Evolutionary conservation across 2,329 filamentous ascomycete species (phyloP).

Genomic region (Sclerotiophoma versabilis): DNA sequence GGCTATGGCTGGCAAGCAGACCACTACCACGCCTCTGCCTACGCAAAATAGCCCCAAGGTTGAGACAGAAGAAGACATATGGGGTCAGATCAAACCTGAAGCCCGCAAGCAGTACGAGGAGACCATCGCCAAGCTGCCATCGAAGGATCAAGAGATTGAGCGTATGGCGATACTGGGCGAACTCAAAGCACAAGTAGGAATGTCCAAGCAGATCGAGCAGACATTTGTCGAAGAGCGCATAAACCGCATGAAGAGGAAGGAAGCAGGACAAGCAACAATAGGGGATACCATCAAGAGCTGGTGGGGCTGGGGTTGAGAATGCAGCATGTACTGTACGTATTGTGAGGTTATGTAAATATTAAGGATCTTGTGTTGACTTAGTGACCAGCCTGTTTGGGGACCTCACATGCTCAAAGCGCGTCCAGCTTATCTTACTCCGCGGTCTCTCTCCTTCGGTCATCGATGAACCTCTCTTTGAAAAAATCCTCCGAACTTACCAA

Average conservation of each 20-base stretch:
- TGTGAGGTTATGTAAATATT: conserved; percentile 7
- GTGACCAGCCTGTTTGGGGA: not conserved
- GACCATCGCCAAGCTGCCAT: conserved; percentile 38
- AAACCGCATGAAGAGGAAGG: conserved; percentile 44
- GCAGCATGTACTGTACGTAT: conserved; percentile 15
- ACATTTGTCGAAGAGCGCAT: conserved; percentile 46
- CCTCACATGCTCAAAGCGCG: not conserved
- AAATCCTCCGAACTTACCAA: not conserved
- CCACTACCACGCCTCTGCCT: conserved; percentile 12
- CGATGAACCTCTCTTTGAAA: too few species aligned
- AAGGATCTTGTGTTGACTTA: conserved; percentile 1
- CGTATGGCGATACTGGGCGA: conserved; percentile 45
- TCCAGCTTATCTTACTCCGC: not conserved
- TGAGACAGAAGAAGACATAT: conserved; percentile 36
- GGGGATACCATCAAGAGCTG: conserved; percentile 48
- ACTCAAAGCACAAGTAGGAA: conserved; percentile 38
- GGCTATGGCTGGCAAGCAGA: conserved; percentile 30
- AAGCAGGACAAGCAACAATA: conserved; percentile 46
- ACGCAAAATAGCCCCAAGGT: conserved; percentile 7
- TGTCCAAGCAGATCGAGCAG: conserved; percentile 43
- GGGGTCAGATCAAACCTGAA: conserved; percentile 42
- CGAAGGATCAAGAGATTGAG: conserved; percentile 45
- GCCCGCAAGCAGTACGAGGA: conserved; percentile 43
- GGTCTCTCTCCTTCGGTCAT: not conserved
- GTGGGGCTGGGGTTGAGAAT: conserved; percentile 46